These are phyloP conservation scores for Biancaea sappan DNA, from an alignment of 306 rosid species.

Conservation along the genomic window DNA sequence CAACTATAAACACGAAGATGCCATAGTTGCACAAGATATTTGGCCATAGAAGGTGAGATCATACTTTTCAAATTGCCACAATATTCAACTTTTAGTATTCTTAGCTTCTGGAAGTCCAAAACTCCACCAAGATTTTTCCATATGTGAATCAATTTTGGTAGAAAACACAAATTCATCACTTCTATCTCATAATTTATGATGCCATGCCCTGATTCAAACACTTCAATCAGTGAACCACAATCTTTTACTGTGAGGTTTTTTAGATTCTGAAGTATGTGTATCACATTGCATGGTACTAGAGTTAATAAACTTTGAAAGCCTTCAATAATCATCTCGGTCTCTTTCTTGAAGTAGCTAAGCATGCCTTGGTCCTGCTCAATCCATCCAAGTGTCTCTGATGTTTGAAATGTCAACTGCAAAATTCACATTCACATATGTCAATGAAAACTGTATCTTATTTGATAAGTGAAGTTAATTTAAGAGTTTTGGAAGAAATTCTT, in stretches of 20 bases:
- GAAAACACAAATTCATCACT: conserved; percentile 16
- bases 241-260: conserved; percentile 31
- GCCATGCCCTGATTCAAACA: conserved; percentile 23
- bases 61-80: conserved; percentile 19
- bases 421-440: neutral
- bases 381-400: conserved; percentile 28
- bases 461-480: neutral
- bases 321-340: conserved; percentile 17
- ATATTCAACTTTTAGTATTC: conserved; percentile 18
- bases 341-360: conserved; percentile 17
- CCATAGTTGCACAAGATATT: neutral
- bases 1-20: conserved; percentile 13
- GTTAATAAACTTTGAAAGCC: conserved; percentile 22
- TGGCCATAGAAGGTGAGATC: conserved; percentile 25
- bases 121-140: conserved; percentile 14
- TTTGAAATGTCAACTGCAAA: conserved; percentile 31
- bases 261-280: conserved; percentile 21
- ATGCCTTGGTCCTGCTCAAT: conserved; percentile 9
- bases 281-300: conserved; percentile 29
- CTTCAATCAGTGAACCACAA: conserved; percentile 20
- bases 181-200: conserved; percentile 18
- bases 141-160: conserved; percentile 28
- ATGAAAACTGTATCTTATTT: neutral
- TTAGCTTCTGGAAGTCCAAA: conserved; percentile 23
- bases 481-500: neutral